phyloP scores from a whole-genome alignment of 139 green algal genomes.

The Microglena sp. region DNA sequence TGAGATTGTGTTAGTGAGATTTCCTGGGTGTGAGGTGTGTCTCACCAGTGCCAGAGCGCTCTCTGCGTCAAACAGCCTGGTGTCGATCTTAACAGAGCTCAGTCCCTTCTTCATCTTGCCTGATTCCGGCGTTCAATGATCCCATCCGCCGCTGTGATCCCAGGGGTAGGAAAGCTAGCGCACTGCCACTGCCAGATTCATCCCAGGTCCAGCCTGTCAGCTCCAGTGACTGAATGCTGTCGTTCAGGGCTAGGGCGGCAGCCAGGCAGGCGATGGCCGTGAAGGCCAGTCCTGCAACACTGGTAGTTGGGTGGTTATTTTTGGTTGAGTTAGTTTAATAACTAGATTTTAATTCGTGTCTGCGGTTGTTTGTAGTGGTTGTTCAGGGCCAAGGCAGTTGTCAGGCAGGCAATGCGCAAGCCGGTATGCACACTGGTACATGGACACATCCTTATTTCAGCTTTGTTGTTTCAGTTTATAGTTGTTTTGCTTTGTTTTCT shows the following conservation, averaged over 20 bases:
- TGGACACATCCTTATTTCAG: no score
- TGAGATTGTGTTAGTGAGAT: not conserved
- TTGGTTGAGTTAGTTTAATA: no score
- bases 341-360: no score
- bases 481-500: no score
- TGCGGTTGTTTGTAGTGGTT: no score
- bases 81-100: conserved; percentile 2
- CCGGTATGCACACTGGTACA: not conserved
- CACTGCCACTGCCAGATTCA: conserved; percentile 18
- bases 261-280: conserved; percentile 18
- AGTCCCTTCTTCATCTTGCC: not conserved
- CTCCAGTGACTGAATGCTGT: conserved; percentile 19
- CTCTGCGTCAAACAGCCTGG: conserved; percentile 12
- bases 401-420: conserved; percentile 11
- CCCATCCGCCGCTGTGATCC: not conserved
- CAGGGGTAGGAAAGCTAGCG: conserved; percentile 22
- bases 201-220: conserved; percentile 25
- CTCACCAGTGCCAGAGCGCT: not conserved
- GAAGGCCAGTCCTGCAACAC: no score
- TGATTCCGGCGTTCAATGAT: not conserved
- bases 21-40: conserved; percentile 4
- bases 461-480: no score
- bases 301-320: no score
- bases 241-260: conserved; percentile 20
- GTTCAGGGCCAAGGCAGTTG: conserved; percentile 20